phyloP scores from a whole-genome alignment of 495 filamentous ascomycete species.

The Trichodelitschia bisporula region DNA sequence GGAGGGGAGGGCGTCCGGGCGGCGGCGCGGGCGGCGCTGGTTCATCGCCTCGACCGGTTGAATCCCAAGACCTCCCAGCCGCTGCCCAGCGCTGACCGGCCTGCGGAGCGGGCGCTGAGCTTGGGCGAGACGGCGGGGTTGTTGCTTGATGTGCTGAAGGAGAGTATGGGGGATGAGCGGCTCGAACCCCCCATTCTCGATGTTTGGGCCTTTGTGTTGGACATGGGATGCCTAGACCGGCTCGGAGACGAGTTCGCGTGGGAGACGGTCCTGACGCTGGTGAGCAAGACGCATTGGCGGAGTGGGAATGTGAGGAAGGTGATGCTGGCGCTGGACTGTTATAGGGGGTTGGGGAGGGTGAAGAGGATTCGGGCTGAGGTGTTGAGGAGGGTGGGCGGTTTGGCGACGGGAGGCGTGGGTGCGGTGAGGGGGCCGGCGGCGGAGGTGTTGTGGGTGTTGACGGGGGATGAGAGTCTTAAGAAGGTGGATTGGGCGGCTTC shows the following conservation, averaged over 20 bases:
- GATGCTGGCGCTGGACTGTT: too few species aligned
- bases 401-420: too few species aligned
- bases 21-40: constrained; percentile 44
- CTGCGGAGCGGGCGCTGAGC: too few species aligned
- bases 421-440: constrained; percentile 18
- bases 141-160: constrained; percentile 20
- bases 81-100: constrained; percentile 16
- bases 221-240: constrained; percentile 21
- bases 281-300: too few species aligned
- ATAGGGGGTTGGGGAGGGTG: too few species aligned
- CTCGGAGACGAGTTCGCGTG: too few species aligned
- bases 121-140: constrained; percentile 18
- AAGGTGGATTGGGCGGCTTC: constrained; percentile 9
- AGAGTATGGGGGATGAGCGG: constrained; percentile 34
- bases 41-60: constrained; percentile 10
- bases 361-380: too few species aligned
- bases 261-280: too few species aligned
- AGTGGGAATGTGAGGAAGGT: too few species aligned
- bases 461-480: constrained; percentile 8
- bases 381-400: too few species aligned
- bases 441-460: constrained; percentile 18
- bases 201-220: constrained; percentile 47
- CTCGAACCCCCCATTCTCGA: constrained; percentile 53
- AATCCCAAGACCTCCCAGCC: too few species aligned
- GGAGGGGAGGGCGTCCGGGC: constrained; percentile 63